A percentile compares a stretch with the other conserved stretches of the same genome.
phyloP scores from a whole-genome alignment of 2,329 filamentous ascomycete genomes.

The Ceratocystis ficicola region DNA sequence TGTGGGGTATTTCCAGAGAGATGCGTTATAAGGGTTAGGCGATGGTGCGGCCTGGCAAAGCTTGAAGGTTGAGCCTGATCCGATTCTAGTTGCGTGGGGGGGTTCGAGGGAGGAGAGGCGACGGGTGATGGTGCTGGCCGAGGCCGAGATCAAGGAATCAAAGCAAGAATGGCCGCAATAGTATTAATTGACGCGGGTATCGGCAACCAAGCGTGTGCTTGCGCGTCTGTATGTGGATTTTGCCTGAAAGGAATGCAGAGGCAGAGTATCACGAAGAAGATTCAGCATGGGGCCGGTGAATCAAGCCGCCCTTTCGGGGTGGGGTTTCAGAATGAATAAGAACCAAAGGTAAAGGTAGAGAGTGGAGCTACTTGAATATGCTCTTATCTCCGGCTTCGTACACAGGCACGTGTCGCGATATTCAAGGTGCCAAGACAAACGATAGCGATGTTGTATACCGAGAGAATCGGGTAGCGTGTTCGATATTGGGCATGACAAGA shows the following conservation, averaged over 20 bases:
- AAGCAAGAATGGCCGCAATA: not conserved
- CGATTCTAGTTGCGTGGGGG: not conserved
- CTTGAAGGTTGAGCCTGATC: no score
- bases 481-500: no score
- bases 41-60: not conserved
- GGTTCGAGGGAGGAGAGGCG: not conserved
- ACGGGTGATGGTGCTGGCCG: not conserved
- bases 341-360: not conserved
- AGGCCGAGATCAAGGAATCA: not conserved
- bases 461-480: no score
- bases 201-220: not conserved
- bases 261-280: slow-evolving; percentile 1
- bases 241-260: not conserved
- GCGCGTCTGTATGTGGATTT: not conserved
- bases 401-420: not conserved
- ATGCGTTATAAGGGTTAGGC: not conserved
- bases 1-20: not conserved
- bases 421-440: not conserved
- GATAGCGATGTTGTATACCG: not conserved
- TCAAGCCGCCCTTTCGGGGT: slow-evolving; percentile 5
- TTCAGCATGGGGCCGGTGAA: not conserved
- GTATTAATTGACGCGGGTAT: no score
- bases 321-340: not conserved
- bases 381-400: not conserved
- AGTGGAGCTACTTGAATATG: not conserved